Percentiles rank a stretch among this genome's conserved stretches.
phyloP scores from a whole-genome alignment of 1,284 basidiomycete species.

The Malassezia sp. region DNA sequence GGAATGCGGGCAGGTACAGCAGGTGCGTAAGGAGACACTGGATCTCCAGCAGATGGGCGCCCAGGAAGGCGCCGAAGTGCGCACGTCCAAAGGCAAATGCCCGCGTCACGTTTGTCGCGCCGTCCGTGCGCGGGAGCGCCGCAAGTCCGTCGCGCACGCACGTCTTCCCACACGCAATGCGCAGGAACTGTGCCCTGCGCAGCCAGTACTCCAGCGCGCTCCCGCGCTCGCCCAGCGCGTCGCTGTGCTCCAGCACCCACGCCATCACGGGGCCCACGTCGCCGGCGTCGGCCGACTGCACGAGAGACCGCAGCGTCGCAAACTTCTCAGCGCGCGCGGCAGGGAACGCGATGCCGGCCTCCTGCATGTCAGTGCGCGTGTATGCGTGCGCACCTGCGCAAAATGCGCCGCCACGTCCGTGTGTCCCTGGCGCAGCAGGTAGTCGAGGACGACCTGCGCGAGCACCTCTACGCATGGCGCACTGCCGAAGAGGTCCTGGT shows the following conservation, averaged over 20 bases:
- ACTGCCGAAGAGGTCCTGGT: slow-evolving; percentile 27
- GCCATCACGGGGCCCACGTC: slow-evolving; percentile 27
- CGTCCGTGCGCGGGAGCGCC: neutral
- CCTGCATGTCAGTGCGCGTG: neutral
- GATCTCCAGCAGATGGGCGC: slow-evolving; percentile 58
- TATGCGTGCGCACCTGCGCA: slow-evolving; percentile 4
- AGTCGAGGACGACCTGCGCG: slow-evolving; percentile 26
- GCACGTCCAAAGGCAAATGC: slow-evolving; percentile 66
- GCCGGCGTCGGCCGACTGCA: slow-evolving; percentile 18
- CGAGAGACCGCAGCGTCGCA: slow-evolving; percentile 17
- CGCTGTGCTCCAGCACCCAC: slow-evolving; percentile 25
- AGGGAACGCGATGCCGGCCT: slow-evolving; percentile 15
- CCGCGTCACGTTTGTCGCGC: slow-evolving; percentile 18
- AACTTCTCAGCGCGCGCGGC: slow-evolving; percentile 9
- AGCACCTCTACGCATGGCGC: slow-evolving; percentile 23
- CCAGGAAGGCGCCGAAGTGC: slow-evolving; percentile 60
- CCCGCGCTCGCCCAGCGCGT: slow-evolving; percentile 20
- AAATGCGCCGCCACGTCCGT: slow-evolving; percentile 25
- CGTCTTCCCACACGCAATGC: slow-evolving; percentile 19
- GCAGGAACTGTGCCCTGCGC: slow-evolving; percentile 32
- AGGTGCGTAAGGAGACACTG: slow-evolving; percentile 65
- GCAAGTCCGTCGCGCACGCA: neutral
- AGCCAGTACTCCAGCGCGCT: slow-evolving; percentile 32
- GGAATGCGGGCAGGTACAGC: slow-evolving; percentile 56
- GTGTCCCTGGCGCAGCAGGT: slow-evolving; percentile 34